Percentiles rank a stretch among this genome's conserved stretches.
phyloP scores from a whole-genome alignment of 495 filamentous ascomycete genomes.

The Penicillium coprophilum region DNA sequence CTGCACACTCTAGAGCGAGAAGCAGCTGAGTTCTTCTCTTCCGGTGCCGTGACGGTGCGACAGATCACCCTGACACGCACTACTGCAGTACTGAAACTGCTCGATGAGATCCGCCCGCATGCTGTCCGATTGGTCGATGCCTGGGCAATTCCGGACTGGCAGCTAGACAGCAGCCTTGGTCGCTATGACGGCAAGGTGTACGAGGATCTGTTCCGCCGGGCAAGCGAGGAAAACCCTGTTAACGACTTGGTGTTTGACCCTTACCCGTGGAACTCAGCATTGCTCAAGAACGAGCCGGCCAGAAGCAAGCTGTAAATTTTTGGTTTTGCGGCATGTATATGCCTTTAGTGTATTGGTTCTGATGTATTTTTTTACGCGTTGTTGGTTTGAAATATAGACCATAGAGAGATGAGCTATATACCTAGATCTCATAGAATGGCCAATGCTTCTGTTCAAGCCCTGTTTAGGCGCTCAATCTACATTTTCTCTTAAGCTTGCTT shows the following conservation, averaged over 20 bases:
- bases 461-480: not conserved
- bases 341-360: constrained; percentile 7
- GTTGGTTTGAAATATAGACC: constrained; percentile 10
- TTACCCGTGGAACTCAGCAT: constrained; percentile 59
- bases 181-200: constrained; percentile 67
- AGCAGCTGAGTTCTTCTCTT: constrained; percentile 65
- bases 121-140: constrained; percentile 64
- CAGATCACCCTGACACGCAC: constrained; percentile 63
- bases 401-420: constrained; percentile 18
- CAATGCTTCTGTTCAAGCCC: not conserved
- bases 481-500: not conserved
- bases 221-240: constrained; percentile 65
- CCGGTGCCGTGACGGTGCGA: constrained; percentile 59
- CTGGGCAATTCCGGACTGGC: constrained; percentile 70
- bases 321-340: constrained; percentile 7
- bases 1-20: constrained; percentile 66
- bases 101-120: constrained; percentile 66
- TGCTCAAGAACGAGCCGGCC: constrained; percentile 52
- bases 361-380: constrained; percentile 6
- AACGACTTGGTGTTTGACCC: constrained; percentile 66
- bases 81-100: constrained; percentile 60
- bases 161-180: constrained; percentile 63
- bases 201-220: constrained; percentile 65
- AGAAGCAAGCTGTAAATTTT: constrained; percentile 43
- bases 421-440: constrained; percentile 20